Evolutionary conservation across 176 grass and related monocot species (phyloP).

Genomic region (Avena sativa): DNA sequence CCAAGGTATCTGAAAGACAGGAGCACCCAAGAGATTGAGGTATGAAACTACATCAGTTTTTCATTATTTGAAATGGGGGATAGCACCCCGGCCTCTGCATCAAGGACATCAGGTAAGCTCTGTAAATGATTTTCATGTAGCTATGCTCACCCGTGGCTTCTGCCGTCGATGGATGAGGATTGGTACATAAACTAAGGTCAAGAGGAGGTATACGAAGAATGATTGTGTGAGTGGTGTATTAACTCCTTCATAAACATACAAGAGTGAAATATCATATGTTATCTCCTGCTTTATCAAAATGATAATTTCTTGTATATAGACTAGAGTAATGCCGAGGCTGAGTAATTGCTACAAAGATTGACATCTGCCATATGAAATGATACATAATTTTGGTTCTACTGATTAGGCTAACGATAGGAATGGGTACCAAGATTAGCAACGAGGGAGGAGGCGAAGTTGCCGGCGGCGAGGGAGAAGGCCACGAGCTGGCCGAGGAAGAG

Average conservation of each 20-base stretch:
- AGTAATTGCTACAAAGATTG: background rate
- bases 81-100: no score
- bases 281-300: background rate
- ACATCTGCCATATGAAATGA: background rate
- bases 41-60: slow-evolving; percentile 6
- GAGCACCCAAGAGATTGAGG: background rate
- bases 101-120: slow-evolving; percentile 19
- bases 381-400: background rate
- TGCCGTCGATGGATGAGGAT: slow-evolving; percentile 58
- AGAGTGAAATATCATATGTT: background rate
- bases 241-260: slow-evolving; percentile 50
- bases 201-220: slow-evolving; percentile 67
- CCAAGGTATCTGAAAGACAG: slow-evolving; percentile 80
- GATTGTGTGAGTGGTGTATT: slow-evolving; percentile 80
- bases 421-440: slow-evolving; percentile 68
- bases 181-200: slow-evolving; percentile 68
- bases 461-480: slow-evolving; percentile 58
- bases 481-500: slow-evolving; percentile 65
- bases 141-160: slow-evolving; percentile 50
- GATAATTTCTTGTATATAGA: background rate
- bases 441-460: slow-evolving; percentile 73
- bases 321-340: background rate
- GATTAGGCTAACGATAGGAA: background rate
- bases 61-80: no score
- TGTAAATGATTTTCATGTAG: background rate